Evolutionary conservation across 805 yeast genomes (phyloP).

Genomic region (Sugiyamaella floridensis): DNA sequence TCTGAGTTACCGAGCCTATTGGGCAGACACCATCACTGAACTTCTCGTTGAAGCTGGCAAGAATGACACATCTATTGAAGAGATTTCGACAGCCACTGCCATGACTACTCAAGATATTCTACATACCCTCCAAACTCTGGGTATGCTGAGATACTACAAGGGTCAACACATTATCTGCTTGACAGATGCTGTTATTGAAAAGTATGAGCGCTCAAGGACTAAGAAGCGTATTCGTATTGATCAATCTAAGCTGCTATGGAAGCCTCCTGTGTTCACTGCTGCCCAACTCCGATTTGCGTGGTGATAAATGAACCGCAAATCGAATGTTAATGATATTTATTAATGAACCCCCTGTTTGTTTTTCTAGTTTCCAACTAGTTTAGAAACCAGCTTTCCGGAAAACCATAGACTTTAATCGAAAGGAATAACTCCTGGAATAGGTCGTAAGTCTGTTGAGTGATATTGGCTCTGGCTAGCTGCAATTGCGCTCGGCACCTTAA

Average conservation of each 20-base stretch:
- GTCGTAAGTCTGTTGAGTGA: constrained; percentile 13
- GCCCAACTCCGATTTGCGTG: constrained; percentile 94
- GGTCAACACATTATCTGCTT: constrained; percentile 90
- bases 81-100: constrained; percentile 74
- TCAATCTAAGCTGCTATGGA: constrained; percentile 72
- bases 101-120: constrained; percentile 96
- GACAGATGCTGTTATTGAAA: constrained; percentile 72
- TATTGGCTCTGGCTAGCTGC: constrained; percentile 54
- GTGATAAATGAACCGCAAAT: constrained; percentile 34
- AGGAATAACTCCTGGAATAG: constrained; percentile 17
- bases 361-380: background rate
- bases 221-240: constrained; percentile 73
- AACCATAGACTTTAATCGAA: constrained; percentile 20
- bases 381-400: background rate
- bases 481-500: constrained; percentile 88
- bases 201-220: constrained; percentile 63
- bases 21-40: constrained; percentile 86
- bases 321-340: constrained; percentile 1
- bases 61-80: constrained; percentile 72
- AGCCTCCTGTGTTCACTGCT: constrained; percentile 90
- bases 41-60: constrained; percentile 63
- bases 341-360: background rate
- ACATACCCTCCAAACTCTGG: constrained; percentile 86
- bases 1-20: constrained; percentile 85
- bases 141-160: constrained; percentile 83